phyloP scores from a whole-genome alignment of 257 asterid genomes.

The Penstemon eatonii region DNA sequence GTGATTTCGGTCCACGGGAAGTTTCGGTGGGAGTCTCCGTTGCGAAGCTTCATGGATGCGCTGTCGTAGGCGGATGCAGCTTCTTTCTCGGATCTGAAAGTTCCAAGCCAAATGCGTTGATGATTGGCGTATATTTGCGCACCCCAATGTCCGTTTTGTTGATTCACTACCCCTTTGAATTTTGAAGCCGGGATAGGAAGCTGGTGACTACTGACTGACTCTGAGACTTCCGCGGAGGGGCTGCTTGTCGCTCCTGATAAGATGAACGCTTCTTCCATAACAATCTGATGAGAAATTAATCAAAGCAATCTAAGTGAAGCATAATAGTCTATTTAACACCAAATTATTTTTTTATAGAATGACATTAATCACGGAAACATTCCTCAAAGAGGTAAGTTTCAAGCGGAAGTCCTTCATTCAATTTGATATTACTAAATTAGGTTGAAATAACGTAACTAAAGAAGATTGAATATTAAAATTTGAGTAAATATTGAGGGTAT shows the following conservation, averaged over 20 bases:
- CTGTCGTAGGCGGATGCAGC: constrained; percentile 67
- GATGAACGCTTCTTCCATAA: constrained; percentile 41
- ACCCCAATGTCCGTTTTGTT: constrained; percentile 51
- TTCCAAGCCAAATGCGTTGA: constrained; percentile 51
- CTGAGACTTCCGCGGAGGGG: constrained; percentile 29
- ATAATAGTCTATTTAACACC: background rate
- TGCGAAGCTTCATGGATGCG: constrained; percentile 45
- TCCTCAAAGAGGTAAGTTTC: background rate
- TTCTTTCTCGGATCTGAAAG: constrained; percentile 46
- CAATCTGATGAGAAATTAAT: background rate
- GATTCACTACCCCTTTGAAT: constrained; percentile 53
- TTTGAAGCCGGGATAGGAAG: constrained; percentile 18
- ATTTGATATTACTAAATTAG: too few species aligned
- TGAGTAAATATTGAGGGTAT: too few species aligned
- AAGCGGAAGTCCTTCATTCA: too few species aligned
- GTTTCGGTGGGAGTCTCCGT: constrained; percentile 43
- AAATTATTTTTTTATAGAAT: too few species aligned
- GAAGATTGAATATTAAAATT: too few species aligned
- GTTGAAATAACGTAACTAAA: too few species aligned
- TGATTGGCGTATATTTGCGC: constrained; percentile 52
- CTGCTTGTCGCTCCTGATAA: constrained; percentile 31
- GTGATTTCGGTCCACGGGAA: constrained; percentile 50
- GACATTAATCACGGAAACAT: background rate
- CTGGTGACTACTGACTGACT: constrained; percentile 31
- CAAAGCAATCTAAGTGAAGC: background rate